phyloP scores from a whole-genome alignment of 1,284 basidiomycete genomes.

The Sphagnurus paluster region DNA sequence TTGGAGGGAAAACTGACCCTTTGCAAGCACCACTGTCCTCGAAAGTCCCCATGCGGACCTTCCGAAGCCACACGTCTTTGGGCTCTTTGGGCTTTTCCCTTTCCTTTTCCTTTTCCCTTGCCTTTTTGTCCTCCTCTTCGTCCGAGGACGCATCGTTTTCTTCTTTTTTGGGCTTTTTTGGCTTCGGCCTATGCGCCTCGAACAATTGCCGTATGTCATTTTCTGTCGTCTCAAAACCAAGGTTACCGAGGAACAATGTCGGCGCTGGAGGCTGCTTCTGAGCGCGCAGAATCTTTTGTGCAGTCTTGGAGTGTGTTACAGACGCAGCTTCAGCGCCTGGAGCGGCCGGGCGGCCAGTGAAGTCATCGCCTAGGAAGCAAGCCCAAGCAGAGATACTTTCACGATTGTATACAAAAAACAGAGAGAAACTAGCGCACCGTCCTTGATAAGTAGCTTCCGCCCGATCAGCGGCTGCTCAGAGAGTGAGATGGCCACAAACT shows the following conservation, averaged over 20 bases:
- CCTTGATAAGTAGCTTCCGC: slow-evolving; percentile 90
- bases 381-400: too few relatives aligned
- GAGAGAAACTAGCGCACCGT: slow-evolving; percentile 53
- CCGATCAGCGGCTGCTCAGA: slow-evolving; percentile 87
- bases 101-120: slow-evolving; percentile 30
- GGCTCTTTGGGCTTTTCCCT: slow-evolving; percentile 36
- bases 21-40: slow-evolving; percentile 95
- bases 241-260: slow-evolving; percentile 88
- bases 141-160: slow-evolving; percentile 23
- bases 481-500: slow-evolving; percentile 72
- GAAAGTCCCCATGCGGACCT: slow-evolving; percentile 92
- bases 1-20: slow-evolving; percentile 60
- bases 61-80: slow-evolving; percentile 73
- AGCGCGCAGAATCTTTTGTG: slow-evolving; percentile 76
- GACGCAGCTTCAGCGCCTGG: slow-evolving; percentile 29
- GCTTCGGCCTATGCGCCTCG: slow-evolving; percentile 57
- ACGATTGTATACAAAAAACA: slow-evolving; percentile 14
- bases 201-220: slow-evolving; percentile 73
- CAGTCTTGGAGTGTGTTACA: slow-evolving; percentile 65
- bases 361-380: slow-evolving; percentile 62
- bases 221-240: slow-evolving; percentile 85
- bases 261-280: slow-evolving; percentile 85
- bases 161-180: slow-evolving; percentile 25
- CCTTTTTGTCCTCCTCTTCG: slow-evolving; percentile 29
- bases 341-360: slow-evolving; percentile 59